Evolutionary conservation across 2,329 filamentous ascomycete genomes (phyloP).

Genomic region (Dothideomycetes sp.): DNA sequence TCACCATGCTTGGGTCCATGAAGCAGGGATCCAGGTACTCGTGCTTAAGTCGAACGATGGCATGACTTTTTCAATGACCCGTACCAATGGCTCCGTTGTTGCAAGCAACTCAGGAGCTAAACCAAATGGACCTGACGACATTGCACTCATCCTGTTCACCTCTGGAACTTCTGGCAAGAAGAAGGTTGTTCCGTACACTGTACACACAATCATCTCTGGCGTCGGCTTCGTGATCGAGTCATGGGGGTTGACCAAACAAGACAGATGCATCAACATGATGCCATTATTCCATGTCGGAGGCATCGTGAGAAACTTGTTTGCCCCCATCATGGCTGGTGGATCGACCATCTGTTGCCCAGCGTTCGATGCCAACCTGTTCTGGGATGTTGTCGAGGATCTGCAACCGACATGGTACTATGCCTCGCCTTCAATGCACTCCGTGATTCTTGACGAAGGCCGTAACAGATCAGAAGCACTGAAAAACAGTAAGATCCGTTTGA

Average conservation of each 20-base stretch:
- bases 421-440: conserved; percentile 48
- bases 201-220: conserved; percentile 43
- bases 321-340: conserved; percentile 45
- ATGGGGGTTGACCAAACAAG: conserved; percentile 40
- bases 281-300: conserved; percentile 48
- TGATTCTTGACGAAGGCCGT: conserved; percentile 41
- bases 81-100: conserved; percentile 1
- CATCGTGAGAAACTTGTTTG: conserved; percentile 46
- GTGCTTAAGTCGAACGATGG: conserved; percentile 31
- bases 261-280: conserved; percentile 52
- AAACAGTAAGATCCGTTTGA: conserved; percentile 41
- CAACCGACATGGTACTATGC: conserved; percentile 50
- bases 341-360: conserved; percentile 46
- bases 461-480: conserved; percentile 33
- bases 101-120: conserved; percentile 6
- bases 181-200: conserved; percentile 47
- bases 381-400: conserved; percentile 43
- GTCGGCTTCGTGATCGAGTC: conserved; percentile 46
- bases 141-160: conserved; percentile 46
- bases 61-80: conserved; percentile 22
- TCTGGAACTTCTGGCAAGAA: conserved; percentile 51
- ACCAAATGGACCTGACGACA: conserved; percentile 39
- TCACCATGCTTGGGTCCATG: conserved; percentile 24
- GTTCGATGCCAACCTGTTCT: conserved; percentile 48
- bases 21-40: conserved; percentile 32